These are phyloP conservation scores for Myxozyma kluyveri DNA, from an alignment of 805 yeast genomes.

Conservation along the genomic window DNA sequence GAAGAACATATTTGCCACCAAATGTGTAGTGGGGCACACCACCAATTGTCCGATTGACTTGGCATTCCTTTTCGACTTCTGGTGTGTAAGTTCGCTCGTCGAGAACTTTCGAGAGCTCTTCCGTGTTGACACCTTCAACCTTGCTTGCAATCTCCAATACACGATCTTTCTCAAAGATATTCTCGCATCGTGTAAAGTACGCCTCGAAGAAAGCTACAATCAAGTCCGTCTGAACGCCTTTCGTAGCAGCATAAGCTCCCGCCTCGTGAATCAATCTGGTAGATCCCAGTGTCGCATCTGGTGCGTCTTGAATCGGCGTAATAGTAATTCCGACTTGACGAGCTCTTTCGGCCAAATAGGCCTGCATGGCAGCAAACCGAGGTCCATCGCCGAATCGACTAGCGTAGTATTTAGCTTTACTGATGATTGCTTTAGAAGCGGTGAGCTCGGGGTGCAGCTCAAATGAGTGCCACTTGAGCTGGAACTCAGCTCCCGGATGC, in stretches of 20 bases:
- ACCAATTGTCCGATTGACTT: slow-evolving; percentile 15
- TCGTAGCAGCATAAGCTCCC: slow-evolving; percentile 10
- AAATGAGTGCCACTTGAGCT: slow-evolving; percentile 21
- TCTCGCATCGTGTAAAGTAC: slow-evolving; percentile 13
- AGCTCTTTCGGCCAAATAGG: slow-evolving; percentile 11
- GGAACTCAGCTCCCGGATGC: slow-evolving; percentile 13
- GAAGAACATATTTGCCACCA: slow-evolving; percentile 11
- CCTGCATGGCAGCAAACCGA: slow-evolving; percentile 9
- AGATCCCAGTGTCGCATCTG: slow-evolving; percentile 10
- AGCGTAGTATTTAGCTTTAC: slow-evolving; percentile 5
- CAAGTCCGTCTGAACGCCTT: slow-evolving; percentile 22
- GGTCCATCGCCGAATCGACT: slow-evolving; percentile 17
- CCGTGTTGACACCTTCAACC: slow-evolving; percentile 16
- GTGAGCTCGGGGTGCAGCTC: slow-evolving; percentile 15
- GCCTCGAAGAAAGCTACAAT: slow-evolving; percentile 22
- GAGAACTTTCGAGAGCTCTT: slow-evolving; percentile 16
- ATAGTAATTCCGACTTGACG: slow-evolving; percentile 13
- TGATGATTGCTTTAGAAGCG: slow-evolving; percentile 2
- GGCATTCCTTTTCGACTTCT: slow-evolving; percentile 12
- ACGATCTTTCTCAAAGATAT: slow-evolving; percentile 14
- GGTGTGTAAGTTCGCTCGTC: slow-evolving; percentile 4
- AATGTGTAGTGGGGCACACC: slow-evolving; percentile 26
- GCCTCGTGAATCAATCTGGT: slow-evolving; percentile 23
- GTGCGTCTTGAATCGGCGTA: slow-evolving; percentile 4
- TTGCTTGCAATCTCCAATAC: slow-evolving; percentile 10